phyloP scores from a whole-genome alignment of 2,329 filamentous ascomycete species.

The Talaromyces albobiverticillius region DNA sequence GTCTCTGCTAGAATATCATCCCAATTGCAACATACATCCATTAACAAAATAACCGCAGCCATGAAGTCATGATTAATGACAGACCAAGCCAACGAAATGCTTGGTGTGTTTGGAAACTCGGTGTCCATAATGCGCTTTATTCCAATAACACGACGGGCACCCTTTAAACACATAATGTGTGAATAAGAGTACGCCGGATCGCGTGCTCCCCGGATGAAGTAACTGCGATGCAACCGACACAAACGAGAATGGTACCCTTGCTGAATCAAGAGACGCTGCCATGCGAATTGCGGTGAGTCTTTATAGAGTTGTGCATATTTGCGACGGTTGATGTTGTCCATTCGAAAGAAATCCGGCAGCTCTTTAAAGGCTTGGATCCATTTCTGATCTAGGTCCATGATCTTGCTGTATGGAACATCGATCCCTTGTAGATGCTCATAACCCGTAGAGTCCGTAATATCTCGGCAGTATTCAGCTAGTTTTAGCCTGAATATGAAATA shows the following conservation, averaged over 20 bases:
- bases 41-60: conserved; percentile 37
- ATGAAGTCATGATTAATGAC: conserved; percentile 41
- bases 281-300: conserved; percentile 27
- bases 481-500: conserved; percentile 45
- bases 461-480: conserved; percentile 39
- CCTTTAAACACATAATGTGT: conserved; percentile 34
- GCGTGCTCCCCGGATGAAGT: conserved; percentile 36
- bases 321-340: conserved; percentile 29
- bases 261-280: conserved; percentile 35
- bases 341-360: conserved; percentile 36
- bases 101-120: conserved; percentile 23
- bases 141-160: conserved; percentile 37
- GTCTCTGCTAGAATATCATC: conserved; percentile 35
- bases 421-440: conserved; percentile 23
- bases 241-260: conserved; percentile 34
- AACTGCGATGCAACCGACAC: conserved; percentile 39
- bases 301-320: conserved; percentile 28
- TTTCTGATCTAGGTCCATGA: conserved; percentile 37
- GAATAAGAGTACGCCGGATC: conserved; percentile 38
- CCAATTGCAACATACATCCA: conserved; percentile 41
- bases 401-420: conserved; percentile 33
- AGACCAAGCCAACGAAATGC: conserved; percentile 29
- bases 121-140: conserved; percentile 34
- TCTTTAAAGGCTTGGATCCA: conserved; percentile 29
- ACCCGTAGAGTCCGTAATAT: conserved; percentile 37